A percentile compares a stretch with the other conserved stretches of the same genome.
These are phyloP conservation scores for Neolentinus lepideus DNA, from an alignment of 1,284 basidiomycete genomes.

Conservation along the genomic window DNA sequence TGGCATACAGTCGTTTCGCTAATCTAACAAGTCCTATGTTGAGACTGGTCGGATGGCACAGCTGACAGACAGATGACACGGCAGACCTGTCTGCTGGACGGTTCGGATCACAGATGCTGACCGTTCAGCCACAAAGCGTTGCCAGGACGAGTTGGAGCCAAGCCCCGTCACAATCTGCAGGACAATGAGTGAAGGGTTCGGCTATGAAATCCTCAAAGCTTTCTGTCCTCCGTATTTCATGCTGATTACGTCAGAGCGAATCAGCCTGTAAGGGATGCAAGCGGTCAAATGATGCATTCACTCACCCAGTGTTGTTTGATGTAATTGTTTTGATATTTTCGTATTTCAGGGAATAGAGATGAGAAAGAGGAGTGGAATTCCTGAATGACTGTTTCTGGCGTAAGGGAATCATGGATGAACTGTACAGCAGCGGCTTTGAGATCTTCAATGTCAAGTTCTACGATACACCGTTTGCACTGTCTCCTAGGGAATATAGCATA, in stretches of 20 bases:
- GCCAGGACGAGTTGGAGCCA: neutral
- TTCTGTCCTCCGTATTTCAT: neutral
- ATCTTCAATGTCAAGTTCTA: neutral
- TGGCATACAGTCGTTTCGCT: no score
- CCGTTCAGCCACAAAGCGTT: no score
- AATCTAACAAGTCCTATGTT: no score
- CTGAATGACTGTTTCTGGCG: constrained; percentile 3
- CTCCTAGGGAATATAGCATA: neutral
- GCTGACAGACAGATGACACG: no score
- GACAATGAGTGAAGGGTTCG: neutral
- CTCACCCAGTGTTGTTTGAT: neutral
- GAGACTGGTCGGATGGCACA: no score
- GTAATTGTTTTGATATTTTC: neutral
- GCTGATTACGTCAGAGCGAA: neutral
- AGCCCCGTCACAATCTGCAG: neutral
- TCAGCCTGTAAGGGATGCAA: no score
- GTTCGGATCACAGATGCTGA: no score
- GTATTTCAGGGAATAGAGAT: neutral
- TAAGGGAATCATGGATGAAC: neutral
- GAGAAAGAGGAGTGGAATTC: constrained; percentile 2
- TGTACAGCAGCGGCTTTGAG: neutral
- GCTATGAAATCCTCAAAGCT: neutral
- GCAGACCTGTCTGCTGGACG: no score
- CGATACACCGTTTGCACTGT: neutral
- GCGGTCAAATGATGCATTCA: no score